Conservation (phyloP, 768 basidiomycete species). For the Xanthoconium stramineum region DNA sequence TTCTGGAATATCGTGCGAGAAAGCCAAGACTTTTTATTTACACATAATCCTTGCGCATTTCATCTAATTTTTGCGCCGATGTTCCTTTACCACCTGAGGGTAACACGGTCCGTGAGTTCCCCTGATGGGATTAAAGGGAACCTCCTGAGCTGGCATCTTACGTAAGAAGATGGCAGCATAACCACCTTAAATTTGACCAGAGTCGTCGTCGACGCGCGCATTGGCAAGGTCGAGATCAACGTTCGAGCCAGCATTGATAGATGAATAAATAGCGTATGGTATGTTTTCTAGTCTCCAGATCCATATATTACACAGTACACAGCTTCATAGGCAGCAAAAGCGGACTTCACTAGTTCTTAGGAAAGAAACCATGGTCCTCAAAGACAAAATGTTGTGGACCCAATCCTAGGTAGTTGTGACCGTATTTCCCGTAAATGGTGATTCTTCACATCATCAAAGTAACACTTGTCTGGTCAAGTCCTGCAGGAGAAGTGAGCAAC, state of each 20-base stretch:
- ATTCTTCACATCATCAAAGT: constrained; percentile 4
- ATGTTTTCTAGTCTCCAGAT: background rate
- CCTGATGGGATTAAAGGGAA: no score
- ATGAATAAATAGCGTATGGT: constrained; percentile 37
- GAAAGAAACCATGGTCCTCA: background rate
- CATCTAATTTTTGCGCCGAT: no score
- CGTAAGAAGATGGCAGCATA: no score
- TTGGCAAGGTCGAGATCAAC: background rate
- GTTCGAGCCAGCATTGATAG: constrained; percentile 11
- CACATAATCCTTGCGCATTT: no score
- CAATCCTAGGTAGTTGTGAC: background rate
- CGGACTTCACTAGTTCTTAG: background rate
- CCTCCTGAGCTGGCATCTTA: constrained; percentile 50
- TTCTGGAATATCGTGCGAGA: no score
- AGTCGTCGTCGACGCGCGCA: no score
- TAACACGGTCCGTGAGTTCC: no score
- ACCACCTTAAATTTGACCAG: no score
- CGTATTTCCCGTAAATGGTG: background rate
- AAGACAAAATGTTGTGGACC: background rate
- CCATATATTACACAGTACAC: no score
- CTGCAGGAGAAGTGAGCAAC: background rate
- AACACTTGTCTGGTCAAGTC: background rate
- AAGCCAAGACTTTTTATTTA: no score
- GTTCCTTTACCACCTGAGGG: no score
- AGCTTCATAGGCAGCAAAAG: no score